Evolutionary conservation across 2,329 filamentous ascomycete genomes (phyloP), one percentile per base, ranked within the genome.

Genomic region (Claviceps humidiphila): DNA sequence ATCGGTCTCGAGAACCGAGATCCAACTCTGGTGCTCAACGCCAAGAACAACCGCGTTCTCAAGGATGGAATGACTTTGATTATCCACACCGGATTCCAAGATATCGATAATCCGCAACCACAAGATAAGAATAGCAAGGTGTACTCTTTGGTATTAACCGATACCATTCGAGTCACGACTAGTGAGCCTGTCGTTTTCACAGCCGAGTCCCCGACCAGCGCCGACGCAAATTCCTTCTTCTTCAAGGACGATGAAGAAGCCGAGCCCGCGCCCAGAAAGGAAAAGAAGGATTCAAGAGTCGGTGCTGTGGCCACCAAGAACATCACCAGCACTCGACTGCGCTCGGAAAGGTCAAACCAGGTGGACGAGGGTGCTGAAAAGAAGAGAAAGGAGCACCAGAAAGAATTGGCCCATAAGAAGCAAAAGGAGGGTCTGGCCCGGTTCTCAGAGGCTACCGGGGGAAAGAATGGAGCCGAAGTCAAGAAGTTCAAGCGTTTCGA

Each of bases 401-500:
- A 90, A 66, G 87, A 95, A 64, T 77, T 84, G 17, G 87, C 90
- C 5, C 62, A 74, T 16, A 95, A 91, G 74, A 97, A 96, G 71
- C 90, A 95, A 61, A 83, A 84, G 59, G 87, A 95, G 61, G 93
- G 93, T 50, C 70, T 95, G 24, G 85, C 83, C 17, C 80, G 89
- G 57, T 98, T 94, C 65, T 82, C 88, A 43, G 89, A 95, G 63
- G 87, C 87, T 0, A 90, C 86, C 0, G 85, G 83, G 54, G 88
- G 85, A 53, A 77, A 91, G 57, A 93, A 95, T 62, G 93, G 91
- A 38, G 83, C 84, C n/a, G 85, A 93, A 58, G 85, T 94, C 66
- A 97, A 97, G 76, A 95, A 91, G 71, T 97, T 98, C 76, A 97
- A 97, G 74, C 87, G 89, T 52, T 98, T 97, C 64, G 93, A 98